Conservation (phyloP, 1,284 basidiomycete species). For the Pterulicium gracile region DNA sequence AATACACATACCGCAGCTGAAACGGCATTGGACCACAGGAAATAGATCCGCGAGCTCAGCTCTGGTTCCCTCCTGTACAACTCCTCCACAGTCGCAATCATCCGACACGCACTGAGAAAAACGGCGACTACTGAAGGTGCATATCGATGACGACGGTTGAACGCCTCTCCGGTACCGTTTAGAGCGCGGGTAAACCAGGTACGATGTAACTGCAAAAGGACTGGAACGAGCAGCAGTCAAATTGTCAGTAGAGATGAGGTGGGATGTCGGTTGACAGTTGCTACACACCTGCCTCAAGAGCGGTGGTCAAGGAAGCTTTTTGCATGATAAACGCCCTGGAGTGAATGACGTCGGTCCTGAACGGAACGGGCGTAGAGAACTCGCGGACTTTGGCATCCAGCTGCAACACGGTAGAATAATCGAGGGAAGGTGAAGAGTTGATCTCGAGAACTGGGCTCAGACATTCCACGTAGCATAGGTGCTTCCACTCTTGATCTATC, state of each 20-base stretch:
- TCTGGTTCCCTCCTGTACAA: conserved; percentile 42
- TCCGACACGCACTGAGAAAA: conserved; percentile 42
- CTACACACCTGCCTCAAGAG: conserved; percentile 42
- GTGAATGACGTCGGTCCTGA: conserved; percentile 23
- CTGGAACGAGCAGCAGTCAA: conserved; percentile 23
- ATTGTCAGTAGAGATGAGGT: conserved; percentile 4
- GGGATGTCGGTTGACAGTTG: background rate
- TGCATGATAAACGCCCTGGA: conserved; percentile 41
- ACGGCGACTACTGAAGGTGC: conserved; percentile 52
- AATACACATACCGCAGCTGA: conserved; percentile 44
- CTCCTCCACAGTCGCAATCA: conserved; percentile 43
- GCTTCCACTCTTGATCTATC: conserved; percentile 53
- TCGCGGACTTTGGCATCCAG: conserved; percentile 39
- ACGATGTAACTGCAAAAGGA: conserved; percentile 55
- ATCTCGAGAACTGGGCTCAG: conserved; percentile 30
- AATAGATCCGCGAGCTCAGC: conserved; percentile 45
- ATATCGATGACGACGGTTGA: conserved; percentile 41
- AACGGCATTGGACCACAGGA: conserved; percentile 56
- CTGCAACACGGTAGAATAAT: conserved; percentile 31
- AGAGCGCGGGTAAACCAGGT: conserved; percentile 55
- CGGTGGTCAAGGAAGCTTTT: conserved; percentile 40
- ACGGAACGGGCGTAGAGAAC: conserved; percentile 40
- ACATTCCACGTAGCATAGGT: conserved; percentile 39
- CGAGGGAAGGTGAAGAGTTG: conserved; percentile 27
- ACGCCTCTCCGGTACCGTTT: conserved; percentile 38